Percentiles rank a stretch among this genome's conserved stretches.
Conservation (phyloP, 257 asterid species). For the Plectranthus barbatus region DNA sequence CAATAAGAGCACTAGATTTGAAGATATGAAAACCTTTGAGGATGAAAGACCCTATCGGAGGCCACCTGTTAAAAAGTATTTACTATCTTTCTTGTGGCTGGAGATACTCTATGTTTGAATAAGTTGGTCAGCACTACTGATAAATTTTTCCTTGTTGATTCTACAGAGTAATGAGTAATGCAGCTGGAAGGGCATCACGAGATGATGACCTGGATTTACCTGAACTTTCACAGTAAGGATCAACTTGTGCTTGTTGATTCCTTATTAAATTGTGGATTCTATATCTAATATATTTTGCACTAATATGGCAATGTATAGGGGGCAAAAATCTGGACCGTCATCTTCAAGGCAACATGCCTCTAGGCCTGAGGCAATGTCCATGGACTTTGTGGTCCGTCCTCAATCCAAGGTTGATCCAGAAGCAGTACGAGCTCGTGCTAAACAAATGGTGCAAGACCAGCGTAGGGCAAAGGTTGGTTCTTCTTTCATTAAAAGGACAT, state of each 20-base stretch:
- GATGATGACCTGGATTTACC: conserved; percentile 84
- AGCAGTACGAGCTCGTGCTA: conserved; percentile 70
- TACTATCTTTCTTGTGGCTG: not conserved
- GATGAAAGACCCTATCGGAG: conserved; percentile 70
- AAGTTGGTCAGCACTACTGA: conserved; percentile 2
- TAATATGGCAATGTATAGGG: conserved; percentile 40
- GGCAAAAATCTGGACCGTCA: conserved; percentile 59
- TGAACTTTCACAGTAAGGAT: conserved; percentile 36
- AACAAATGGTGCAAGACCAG: conserved; percentile 58
- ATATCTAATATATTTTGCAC: not conserved
- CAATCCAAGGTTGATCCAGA: conserved; percentile 93
- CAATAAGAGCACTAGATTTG: conserved; percentile 92
- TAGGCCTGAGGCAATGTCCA: conserved; percentile 70
- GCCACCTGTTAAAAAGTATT: conserved; percentile 54
- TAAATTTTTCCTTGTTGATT: conserved; percentile 12
- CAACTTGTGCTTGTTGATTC: not conserved
- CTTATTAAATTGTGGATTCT: not conserved
- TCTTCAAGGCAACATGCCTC: conserved; percentile 57
- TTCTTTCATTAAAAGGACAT: not conserved
- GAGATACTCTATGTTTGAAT: not conserved
- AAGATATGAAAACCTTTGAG: conserved; percentile 83
- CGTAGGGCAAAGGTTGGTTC: conserved; percentile 67
- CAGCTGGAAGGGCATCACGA: conserved; percentile 59
- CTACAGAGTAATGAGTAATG: conserved; percentile 50
- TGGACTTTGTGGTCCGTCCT: conserved; percentile 94